Evolutionary conservation across 202 grass and related monocot species (phyloP), one percentile per base, ranked within the genome.

Genomic region (Dendrocalamus latiflorus): DNA sequence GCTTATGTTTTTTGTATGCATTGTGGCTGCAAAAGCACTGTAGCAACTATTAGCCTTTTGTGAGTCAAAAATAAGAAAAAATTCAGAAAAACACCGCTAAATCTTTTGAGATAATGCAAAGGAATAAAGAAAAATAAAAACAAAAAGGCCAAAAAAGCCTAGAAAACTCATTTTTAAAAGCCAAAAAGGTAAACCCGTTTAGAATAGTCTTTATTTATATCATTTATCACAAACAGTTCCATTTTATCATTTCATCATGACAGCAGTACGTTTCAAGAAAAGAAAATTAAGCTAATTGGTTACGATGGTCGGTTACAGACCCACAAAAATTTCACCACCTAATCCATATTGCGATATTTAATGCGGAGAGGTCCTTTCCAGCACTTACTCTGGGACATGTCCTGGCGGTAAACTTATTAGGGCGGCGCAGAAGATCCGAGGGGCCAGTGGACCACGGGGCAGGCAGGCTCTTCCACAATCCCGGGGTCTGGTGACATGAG

Each of bases 401-500:
- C 74, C 82, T 17, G 38, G n/a, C 0, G 26, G 62, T 8, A 20
- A 61, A 54, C 21, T 20, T 49, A 18, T n/a, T n/a, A 36, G 41
- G 65, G 21, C 20, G 47, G 68, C 37, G 63, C 70, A 89, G 83
- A 67, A 43, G 66, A 89, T 89, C 88, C 21, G 1, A 9, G 12
- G 45, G 3, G 38, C 2, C 39, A 65, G 41, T 66, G 72, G 78
- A 82, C 78, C 72, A 58, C 71, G 3, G 13, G 53, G 50, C 8
- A 49, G 57, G 65, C 15, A n/a, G n/a, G n/a, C n/a, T 47, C 66
- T 73, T 82, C 88, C 88, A 82, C 83, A 86, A 86, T 43, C 83
- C 67, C 73, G 65, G 88, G 88, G n/a, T 86, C 88, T 74, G 83
- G 73, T 90, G 88, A 90, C 88, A 86, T 86, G 83, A 42, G 88